Evolutionary conservation across 2,329 filamentous ascomycete genomes (phyloP).

Genomic region (Phymatotrichopsis omnivora): DNA sequence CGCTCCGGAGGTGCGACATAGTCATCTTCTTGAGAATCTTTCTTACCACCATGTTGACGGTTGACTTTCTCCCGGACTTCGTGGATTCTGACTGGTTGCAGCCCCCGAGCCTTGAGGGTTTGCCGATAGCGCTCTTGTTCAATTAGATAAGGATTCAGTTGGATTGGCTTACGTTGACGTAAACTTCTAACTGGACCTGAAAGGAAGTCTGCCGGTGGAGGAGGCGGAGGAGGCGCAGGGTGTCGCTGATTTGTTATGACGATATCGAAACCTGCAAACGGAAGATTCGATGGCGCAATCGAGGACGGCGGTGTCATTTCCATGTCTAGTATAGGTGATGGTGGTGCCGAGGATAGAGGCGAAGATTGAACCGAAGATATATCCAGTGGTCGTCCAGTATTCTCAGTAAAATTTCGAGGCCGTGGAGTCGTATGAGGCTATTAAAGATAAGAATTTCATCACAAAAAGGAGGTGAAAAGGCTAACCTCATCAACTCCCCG

Average conservation of each 20-base stretch:
- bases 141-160: conserved; percentile 30
- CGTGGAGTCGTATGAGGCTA: too few relatives aligned
- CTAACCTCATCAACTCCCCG: too few relatives aligned
- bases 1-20: conserved; percentile 24
- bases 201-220: background rate
- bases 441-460: too few relatives aligned
- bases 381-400: background rate
- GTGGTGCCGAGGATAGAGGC: conserved; percentile 20
- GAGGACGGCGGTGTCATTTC: conserved; percentile 2
- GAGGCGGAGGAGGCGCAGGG: background rate
- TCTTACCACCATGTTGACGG: conserved; percentile 7
- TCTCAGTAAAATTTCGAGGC: background rate
- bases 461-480: too few relatives aligned
- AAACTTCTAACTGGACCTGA: conserved; percentile 24
- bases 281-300: background rate
- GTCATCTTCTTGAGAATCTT: conserved; percentile 30
- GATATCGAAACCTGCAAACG: background rate
- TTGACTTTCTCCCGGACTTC: conserved; percentile 14
- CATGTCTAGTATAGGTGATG: too few relatives aligned
- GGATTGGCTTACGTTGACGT: conserved; percentile 30
- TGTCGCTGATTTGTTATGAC: background rate
- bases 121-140: conserved; percentile 28
- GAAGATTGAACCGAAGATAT: conserved; percentile 14
- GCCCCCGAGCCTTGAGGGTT: conserved; percentile 28
- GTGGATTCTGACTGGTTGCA: conserved; percentile 28